These are phyloP conservation scores for Plantago major DNA, from an alignment of 257 asterid species.

Conservation along the genomic window DNA sequence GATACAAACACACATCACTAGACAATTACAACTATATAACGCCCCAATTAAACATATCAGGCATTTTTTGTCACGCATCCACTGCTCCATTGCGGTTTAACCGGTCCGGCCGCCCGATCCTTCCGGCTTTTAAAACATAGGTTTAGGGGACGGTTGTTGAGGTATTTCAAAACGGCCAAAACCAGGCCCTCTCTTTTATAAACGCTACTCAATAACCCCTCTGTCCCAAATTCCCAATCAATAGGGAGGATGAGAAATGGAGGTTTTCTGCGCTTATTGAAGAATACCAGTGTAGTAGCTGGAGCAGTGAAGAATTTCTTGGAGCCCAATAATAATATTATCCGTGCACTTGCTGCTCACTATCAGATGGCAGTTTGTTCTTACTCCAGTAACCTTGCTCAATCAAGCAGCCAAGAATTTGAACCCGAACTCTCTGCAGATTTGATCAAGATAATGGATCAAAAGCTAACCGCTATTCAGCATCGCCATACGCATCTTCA, in stretches of 20 bases:
- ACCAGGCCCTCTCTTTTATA: too few species aligned
- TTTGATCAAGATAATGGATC: slow-evolving; percentile 78
- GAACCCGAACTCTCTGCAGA: slow-evolving; percentile 63
- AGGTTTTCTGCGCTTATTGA: background rate
- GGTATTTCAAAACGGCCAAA: too few species aligned
- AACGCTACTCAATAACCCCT: too few species aligned
- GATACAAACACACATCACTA: too few species aligned
- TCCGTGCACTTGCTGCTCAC: background rate
- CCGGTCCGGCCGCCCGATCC: too few species aligned
- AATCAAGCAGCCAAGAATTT: slow-evolving; percentile 25
- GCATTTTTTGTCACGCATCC: too few species aligned
- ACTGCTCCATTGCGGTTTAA: too few species aligned
- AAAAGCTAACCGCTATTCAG: slow-evolving; percentile 56
- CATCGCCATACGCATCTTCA: slow-evolving; percentile 56
- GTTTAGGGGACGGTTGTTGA: too few species aligned
- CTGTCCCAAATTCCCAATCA: too few species aligned
- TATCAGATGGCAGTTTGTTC: slow-evolving; percentile 10
- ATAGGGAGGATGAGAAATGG: slow-evolving; percentile 10
- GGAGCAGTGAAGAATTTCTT: background rate
- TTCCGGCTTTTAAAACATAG: too few species aligned
- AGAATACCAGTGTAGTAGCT: background rate
- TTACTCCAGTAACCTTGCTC: slow-evolving; percentile 27
- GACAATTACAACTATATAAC: too few species aligned
- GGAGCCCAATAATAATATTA: background rate
- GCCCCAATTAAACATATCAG: too few species aligned